Evolutionary conservation across 2,329 filamentous ascomycete genomes (phyloP).

Genomic region (Samsoniella hepiali): DNA sequence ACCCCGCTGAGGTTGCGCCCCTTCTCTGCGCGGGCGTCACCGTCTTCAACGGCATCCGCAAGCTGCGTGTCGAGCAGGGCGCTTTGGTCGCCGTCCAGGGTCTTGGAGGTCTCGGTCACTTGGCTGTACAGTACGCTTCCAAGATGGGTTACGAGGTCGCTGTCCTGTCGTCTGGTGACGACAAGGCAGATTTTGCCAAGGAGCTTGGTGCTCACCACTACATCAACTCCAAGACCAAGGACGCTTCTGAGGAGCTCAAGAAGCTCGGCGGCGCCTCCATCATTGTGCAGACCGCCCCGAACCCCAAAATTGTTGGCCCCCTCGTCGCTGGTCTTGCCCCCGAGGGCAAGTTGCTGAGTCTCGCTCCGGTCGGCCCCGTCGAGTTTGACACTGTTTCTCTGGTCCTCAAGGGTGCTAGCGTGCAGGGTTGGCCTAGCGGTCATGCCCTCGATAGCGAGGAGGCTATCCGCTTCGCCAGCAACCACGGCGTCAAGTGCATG

Average conservation of each 20-base stretch:
- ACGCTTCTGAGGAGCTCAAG: conserved; percentile 46
- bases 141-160: conserved; percentile 74
- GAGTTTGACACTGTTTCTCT: conserved; percentile 42
- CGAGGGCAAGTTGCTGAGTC: conserved; percentile 57
- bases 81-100: conserved; percentile 61
- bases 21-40: conserved; percentile 65
- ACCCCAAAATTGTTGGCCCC: conserved; percentile 50
- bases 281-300: conserved; percentile 62
- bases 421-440: conserved; percentile 63
- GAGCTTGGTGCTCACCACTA: conserved; percentile 44
- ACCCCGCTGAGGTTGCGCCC: conserved; percentile 53
- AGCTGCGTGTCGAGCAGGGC: conserved; percentile 50
- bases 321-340: conserved; percentile 52
- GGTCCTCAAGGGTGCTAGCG: conserved; percentile 50
- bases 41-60: conserved; percentile 58
- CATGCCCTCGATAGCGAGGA: conserved; percentile 62
- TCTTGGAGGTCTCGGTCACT: conserved; percentile 71
- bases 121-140: conserved; percentile 71
- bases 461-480: conserved; percentile 61
- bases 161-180: conserved; percentile 62
- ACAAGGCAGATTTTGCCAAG: conserved; percentile 65
- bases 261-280: conserved; percentile 60
- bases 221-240: conserved; percentile 49
- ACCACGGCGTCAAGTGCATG: conserved; percentile 61
- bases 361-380: conserved; percentile 49